A percentile compares a stretch with the other conserved stretches of the same genome.
Conservation (phyloP, 805 yeast species). For the Jamesozyma hellenica region DNA sequence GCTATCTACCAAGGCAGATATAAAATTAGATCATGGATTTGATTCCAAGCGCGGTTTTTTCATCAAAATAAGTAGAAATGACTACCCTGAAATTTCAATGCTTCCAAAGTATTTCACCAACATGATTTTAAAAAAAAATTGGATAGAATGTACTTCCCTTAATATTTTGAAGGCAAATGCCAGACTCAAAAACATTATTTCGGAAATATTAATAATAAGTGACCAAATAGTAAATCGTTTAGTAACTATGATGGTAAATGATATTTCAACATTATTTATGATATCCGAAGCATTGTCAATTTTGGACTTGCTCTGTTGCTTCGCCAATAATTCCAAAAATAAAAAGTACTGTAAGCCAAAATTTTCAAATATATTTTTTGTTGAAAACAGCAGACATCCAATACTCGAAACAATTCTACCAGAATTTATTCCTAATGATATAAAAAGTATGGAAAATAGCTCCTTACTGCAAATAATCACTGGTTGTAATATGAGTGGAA, state of each 20-base stretch:
- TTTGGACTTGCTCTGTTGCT: constrained; percentile 33
- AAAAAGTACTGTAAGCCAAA: constrained; percentile 30
- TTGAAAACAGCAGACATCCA: constrained; percentile 36
- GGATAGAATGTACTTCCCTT: constrained; percentile 34
- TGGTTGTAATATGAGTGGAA: constrained; percentile 56
- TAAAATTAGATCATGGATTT: constrained; percentile 28
- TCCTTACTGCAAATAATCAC: constrained; percentile 42
- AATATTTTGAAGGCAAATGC: constrained; percentile 34
- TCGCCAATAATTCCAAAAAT: constrained; percentile 24
- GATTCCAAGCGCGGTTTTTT: constrained; percentile 33
- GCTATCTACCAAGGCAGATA: constrained; percentile 16
- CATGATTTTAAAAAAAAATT: constrained; percentile 21
- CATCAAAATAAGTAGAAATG: constrained; percentile 24
- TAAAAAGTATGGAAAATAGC: constrained; percentile 26
- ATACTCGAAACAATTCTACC: constrained; percentile 28
- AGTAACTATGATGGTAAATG: constrained; percentile 17
- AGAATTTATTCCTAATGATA: constrained; percentile 33
- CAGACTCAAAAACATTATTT: constrained; percentile 31
- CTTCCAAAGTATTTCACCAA: constrained; percentile 33
- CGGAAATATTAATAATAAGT: constrained; percentile 36
- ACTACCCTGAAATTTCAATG: constrained; percentile 4
- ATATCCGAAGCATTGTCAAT: constrained; percentile 36
- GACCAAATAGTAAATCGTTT: constrained; percentile 32
- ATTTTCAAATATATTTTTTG: constrained; percentile 25
- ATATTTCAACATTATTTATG: constrained; percentile 33